Percentiles rank a stretch among this genome's conserved stretches.
Evolutionary conservation across 768 basidiomycete species (phyloP).

Genomic region (Tricholoma terreum): DNA sequence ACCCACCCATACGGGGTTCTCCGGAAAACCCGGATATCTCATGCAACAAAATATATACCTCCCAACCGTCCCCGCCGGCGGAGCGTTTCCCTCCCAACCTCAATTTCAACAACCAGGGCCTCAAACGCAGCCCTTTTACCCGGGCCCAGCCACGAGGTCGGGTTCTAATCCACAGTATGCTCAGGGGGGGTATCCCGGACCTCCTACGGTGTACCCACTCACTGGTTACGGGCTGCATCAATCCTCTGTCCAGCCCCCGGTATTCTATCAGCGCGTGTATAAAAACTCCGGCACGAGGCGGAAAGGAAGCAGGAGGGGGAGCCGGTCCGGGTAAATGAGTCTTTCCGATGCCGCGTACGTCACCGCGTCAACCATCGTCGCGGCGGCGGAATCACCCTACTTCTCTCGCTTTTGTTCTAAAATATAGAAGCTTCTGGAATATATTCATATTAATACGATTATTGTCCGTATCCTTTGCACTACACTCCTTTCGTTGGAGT

Average conservation of each 20-base stretch:
- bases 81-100: background rate
- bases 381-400: no score
- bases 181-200: conserved; percentile 4
- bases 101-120: background rate
- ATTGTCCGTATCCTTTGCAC: no score
- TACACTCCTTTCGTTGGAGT: no score
- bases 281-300: background rate
- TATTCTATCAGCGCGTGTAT: conserved; percentile 10
- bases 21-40: background rate
- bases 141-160: background rate
- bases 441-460: no score
- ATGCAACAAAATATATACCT: background rate
- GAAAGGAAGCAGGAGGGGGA: conserved; percentile 1
- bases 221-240: conserved; percentile 8
- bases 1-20: background rate
- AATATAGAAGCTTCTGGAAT: no score
- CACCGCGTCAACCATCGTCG: no score
- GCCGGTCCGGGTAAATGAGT: background rate
- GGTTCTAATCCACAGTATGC: conserved; percentile 4
- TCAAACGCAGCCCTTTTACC: background rate
- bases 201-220: conserved; percentile 7
- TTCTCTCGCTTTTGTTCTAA: no score
- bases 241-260: conserved; percentile 1
- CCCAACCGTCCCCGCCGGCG: background rate
- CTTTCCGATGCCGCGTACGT: no score